Base-by-base conservation (phyloP, 208 protist genomes). In the Vickermania ingenoplastis region DNA sequence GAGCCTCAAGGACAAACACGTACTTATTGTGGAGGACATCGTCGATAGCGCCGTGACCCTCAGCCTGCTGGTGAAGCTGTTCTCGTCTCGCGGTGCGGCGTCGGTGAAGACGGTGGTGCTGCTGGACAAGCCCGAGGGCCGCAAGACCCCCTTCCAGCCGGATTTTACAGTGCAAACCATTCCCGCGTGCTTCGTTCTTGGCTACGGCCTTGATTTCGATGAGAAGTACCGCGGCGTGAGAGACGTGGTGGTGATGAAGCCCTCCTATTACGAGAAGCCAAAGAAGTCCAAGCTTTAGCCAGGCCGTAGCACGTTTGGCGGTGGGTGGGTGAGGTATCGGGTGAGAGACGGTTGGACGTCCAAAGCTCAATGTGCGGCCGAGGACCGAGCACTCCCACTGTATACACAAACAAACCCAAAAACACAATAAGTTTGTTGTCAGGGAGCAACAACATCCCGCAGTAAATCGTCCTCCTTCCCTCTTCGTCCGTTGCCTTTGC, bases 11-110 rank as follows among this genome's bases (percentile, higher is more conserved):
- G 61, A 75, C 22, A 71, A 72, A 29, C 92, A 97, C 61, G 73
- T 93, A 23, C 29, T 97, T 13, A 65, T 97, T 26, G 80, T 97
- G 13, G 89, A 97, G 74, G 92, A 97, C 64, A 96, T 97, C 53
- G 72, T 92, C 7, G 92, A 97, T 60, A 83, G 61, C 53, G 92
- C 88, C 29, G 67, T 81, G 41, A 96, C 92, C 24, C 67, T 97
- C 21, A 29, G 61, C 56, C 91, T 88, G 67, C 54, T 97, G 22
- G 48, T 74, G 57, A 63, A 71, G 31, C 51, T 83, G 27, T 79
- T 92, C 53, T 36, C 28, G 0, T 70, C 68, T 22, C 73, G 87
- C 29, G 62, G 63, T n/a, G 83, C 89, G 0, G 84, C 80, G 3
- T 89, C 79, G 3, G 53, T 97, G 2, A 84, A 87, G 70, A 92